Evolutionary conservation across 345 rosid species (phyloP).

Genomic region (Hypericum androsaemum): DNA sequence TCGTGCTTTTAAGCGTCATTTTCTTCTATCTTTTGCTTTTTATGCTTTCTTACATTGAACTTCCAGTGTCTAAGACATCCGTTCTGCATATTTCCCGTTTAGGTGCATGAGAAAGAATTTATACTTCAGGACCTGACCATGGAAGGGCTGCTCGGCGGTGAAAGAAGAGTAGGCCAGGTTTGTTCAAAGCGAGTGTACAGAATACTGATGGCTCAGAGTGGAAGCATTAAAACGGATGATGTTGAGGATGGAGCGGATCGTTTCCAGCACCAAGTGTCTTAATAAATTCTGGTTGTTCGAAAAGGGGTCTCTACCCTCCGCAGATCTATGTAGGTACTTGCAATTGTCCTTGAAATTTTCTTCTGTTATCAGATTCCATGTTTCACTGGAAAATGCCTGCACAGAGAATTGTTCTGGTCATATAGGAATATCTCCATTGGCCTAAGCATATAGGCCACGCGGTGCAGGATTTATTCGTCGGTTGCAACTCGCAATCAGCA

Average conservation of each 20-base stretch:
- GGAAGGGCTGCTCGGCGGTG: conserved; percentile 64
- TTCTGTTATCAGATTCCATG: no score
- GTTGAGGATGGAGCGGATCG: conserved; percentile 88
- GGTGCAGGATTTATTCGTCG: no score
- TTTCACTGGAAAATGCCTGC: no score
- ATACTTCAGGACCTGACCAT: conserved; percentile 59
- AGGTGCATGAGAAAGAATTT: conserved; percentile 89
- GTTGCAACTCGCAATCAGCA: no score
- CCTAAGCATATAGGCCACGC: no score
- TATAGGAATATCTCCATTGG: no score
- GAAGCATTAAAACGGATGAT: conserved; percentile 66
- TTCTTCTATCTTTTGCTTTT: neutral
- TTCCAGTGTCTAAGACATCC: no score
- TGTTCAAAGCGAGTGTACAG: conserved; percentile 83
- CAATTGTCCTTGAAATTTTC: no score
- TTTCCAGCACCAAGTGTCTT: conserved; percentile 26
- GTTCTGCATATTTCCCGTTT: conserved; percentile 6
- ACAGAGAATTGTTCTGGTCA: no score
- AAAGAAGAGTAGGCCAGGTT: conserved; percentile 68
- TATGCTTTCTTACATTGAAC: no score
- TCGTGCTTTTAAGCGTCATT: neutral
- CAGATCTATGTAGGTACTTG: neutral
- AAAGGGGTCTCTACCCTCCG: neutral
- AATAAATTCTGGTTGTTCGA: neutral
- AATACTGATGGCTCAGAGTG: conserved; percentile 67